Conservation (phyloP, 768 basidiomycete species). For the Butyriboletus loyo region DNA sequence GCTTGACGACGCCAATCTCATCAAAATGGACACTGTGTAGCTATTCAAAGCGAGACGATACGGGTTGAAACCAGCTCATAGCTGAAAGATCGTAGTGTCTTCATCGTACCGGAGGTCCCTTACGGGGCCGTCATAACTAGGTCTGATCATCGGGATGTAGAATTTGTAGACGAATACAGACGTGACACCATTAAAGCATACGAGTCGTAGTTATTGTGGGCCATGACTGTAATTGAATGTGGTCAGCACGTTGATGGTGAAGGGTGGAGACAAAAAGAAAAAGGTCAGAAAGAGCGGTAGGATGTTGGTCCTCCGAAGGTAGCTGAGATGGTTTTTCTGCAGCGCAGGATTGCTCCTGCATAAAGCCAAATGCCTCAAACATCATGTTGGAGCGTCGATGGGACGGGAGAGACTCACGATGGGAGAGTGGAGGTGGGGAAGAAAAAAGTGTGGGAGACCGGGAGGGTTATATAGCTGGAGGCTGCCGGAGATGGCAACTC, state of each 20-base stretch:
- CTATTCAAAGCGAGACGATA: background rate
- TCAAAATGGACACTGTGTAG: slow-evolving; percentile 48
- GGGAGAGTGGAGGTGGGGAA: background rate
- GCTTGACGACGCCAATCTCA: slow-evolving; percentile 45
- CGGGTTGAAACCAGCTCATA: background rate
- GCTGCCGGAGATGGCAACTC: slow-evolving; percentile 22
- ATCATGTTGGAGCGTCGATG: slow-evolving; percentile 52
- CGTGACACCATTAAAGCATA: background rate
- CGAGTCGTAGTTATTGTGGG: background rate
- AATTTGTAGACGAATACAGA: background rate
- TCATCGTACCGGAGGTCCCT: background rate
- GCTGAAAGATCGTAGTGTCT: background rate
- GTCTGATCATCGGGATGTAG: background rate
- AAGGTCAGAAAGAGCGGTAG: slow-evolving; percentile 48
- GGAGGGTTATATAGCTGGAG: slow-evolving; percentile 21
- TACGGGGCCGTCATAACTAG: background rate
- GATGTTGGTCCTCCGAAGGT: slow-evolving; percentile 64
- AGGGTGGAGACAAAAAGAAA: background rate
- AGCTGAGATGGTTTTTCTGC: slow-evolving; percentile 88
- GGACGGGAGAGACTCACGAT: slow-evolving; percentile 20
- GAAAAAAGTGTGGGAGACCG: background rate
- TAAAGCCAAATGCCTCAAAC: slow-evolving; percentile 97
- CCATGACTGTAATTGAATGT: slow-evolving; percentile 25
- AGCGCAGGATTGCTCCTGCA: slow-evolving; percentile 60
- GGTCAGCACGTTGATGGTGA: slow-evolving; percentile 6